phyloP scores from a whole-genome alignment of 108 stramenopile species.

The Mayamaea pseudoterrestris region DNA sequence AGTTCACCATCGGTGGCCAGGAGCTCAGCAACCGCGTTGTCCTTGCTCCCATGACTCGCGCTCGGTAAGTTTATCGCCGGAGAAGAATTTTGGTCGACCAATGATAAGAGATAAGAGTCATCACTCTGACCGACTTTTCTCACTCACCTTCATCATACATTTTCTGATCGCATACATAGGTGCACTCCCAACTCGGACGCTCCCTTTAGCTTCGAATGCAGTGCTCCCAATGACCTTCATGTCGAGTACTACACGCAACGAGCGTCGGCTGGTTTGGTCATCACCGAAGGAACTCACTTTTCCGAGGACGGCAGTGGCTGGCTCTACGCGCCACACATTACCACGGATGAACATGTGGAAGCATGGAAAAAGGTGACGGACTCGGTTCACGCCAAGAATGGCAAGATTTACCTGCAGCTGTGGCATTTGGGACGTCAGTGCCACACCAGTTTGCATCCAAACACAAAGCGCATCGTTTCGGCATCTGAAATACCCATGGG shows the following conservation, averaged over 20 bases:
- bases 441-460: slow-evolving; percentile 31
- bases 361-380: slow-evolving; percentile 56
- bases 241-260: slow-evolving; percentile 49
- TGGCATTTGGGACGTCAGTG: slow-evolving; percentile 58
- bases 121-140: too few species aligned
- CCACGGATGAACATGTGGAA: slow-evolving; percentile 32
- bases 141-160: too few species aligned
- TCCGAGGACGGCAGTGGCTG: slow-evolving; percentile 40
- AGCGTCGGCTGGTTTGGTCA: slow-evolving; percentile 44
- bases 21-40: slow-evolving; percentile 42
- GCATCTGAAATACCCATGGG: slow-evolving; percentile 12
- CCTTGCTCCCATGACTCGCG: slow-evolving; percentile 54
- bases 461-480: slow-evolving; percentile 20
- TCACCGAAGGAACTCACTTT: slow-evolving; percentile 50
- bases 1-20: slow-evolving; percentile 23
- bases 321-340: slow-evolving; percentile 31
- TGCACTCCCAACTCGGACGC: slow-evolving; percentile 14
- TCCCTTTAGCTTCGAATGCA: slow-evolving; percentile 12
- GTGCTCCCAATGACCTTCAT: slow-evolving; percentile 43
- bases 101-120: too few species aligned
- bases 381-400: slow-evolving; percentile 36
- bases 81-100: too few species aligned
- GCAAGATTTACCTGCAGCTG: slow-evolving; percentile 40
- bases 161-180: too few species aligned
- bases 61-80: slow-evolving; percentile 32